Percentiles rank a stretch among this genome's conserved stretches.
These are phyloP conservation scores for Boletus eberwhitei DNA, from an alignment of 768 basidiomycete species.

Conservation along the genomic window DNA sequence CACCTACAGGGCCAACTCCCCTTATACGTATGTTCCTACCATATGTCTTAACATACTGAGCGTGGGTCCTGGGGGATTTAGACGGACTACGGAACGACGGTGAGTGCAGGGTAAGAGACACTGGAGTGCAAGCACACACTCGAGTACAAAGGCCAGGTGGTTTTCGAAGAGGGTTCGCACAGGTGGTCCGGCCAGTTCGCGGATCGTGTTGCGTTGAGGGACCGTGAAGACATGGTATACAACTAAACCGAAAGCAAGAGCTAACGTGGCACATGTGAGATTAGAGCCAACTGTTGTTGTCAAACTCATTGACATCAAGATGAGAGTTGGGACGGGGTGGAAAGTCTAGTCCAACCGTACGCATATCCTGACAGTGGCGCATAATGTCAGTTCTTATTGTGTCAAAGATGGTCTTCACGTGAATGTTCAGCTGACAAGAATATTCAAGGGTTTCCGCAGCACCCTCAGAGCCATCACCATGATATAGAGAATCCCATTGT, in stretches of 20 bases:
- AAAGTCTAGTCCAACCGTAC: neutral
- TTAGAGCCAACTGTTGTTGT: constrained; percentile 1
- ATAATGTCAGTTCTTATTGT: neutral
- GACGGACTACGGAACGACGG: constrained; percentile 40
- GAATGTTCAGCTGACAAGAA: too few relatives aligned
- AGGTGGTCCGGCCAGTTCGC: constrained; percentile 60
- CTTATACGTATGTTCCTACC: constrained; percentile 69
- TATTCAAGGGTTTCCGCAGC: too few relatives aligned
- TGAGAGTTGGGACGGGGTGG: neutral
- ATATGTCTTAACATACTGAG: constrained; percentile 52
- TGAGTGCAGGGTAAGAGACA: neutral
- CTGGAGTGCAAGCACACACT: constrained; percentile 40
- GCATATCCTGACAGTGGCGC: neutral
- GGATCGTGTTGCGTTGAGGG: constrained; percentile 43
- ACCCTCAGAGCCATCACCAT: neutral
- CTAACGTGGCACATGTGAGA: constrained; percentile 6
- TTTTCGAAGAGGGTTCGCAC: constrained; percentile 44
- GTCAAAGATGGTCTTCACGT: too few relatives aligned
- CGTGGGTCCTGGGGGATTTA: constrained; percentile 52
- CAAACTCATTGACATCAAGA: neutral
- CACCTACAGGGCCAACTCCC: constrained; percentile 67
- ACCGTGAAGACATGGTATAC: constrained; percentile 27
- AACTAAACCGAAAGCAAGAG: constrained; percentile 17
- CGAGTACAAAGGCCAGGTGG: constrained; percentile 54
- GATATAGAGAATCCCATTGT: neutral